Evolutionary conservation across 2,329 filamentous ascomycete genomes (phyloP).

Genomic region (Aspergillus unguis): DNA sequence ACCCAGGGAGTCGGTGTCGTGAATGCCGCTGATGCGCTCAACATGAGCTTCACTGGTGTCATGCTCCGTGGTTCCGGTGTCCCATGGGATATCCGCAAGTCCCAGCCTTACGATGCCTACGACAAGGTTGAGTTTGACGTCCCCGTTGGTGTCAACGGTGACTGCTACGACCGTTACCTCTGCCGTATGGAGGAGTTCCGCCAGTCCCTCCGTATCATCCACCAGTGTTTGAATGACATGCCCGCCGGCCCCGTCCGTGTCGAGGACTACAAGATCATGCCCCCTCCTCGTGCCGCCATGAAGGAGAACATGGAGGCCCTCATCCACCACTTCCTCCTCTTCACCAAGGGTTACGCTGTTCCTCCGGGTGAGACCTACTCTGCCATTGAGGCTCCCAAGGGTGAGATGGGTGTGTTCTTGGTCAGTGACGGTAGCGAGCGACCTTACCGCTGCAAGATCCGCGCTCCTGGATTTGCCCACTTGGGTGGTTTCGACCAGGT

Average conservation of each 20-base stretch:
- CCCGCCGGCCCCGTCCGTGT: constrained; percentile 88
- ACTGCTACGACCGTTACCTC: constrained; percentile 98
- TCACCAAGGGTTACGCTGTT: constrained; percentile 96
- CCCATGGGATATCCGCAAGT: constrained; percentile 95
- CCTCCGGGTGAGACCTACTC: constrained; percentile 98
- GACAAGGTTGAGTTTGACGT: constrained; percentile 98
- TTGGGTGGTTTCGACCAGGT: constrained; percentile 92
- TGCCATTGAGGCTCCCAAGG: constrained; percentile 98
- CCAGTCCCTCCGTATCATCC: constrained; percentile 95
- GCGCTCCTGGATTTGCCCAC: constrained; percentile 95
- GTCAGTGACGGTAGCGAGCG: constrained; percentile 95
- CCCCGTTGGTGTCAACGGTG: constrained; percentile 91
- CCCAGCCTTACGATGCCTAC: constrained; percentile 94
- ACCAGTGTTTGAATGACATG: constrained; percentile 99
- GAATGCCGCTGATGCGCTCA: constrained; percentile 86
- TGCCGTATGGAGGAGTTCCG: constrained; percentile 99
- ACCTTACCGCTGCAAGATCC: constrained; percentile 96
- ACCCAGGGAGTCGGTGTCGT: constrained; percentile 90
- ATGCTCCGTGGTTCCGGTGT: constrained; percentile 97
- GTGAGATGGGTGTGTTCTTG: constrained; percentile 97
- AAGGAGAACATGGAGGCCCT: constrained; percentile 99
- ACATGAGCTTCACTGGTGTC: constrained; percentile 93
- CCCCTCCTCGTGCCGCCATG: constrained; percentile 94
- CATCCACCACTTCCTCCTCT: constrained; percentile 98
- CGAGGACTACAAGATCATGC: constrained; percentile 97